These are phyloP conservation scores for Baorangia bicolor DNA, from an alignment of 768 basidiomycete genomes.

Conservation along the genomic window DNA sequence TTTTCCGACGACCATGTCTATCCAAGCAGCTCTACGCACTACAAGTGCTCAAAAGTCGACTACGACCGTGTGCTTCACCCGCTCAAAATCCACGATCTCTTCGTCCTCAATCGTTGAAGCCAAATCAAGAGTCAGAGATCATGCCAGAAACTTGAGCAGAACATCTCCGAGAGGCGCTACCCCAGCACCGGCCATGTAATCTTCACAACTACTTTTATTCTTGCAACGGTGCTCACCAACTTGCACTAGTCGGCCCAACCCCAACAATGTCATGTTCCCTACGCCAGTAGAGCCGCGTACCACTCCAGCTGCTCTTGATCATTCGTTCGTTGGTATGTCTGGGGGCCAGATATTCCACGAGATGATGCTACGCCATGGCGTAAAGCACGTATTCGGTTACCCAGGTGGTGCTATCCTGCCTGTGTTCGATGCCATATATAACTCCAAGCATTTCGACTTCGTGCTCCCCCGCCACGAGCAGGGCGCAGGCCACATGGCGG, in stretches of 20 bases:
- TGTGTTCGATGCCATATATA: constrained; percentile 99
- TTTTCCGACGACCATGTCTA: constrained; percentile 38
- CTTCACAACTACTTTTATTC: not conserved
- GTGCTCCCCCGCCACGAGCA: constrained; percentile 96
- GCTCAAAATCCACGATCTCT: constrained; percentile 52
- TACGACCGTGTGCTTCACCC: constrained; percentile 35
- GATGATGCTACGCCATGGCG: constrained; percentile 97
- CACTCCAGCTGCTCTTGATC: constrained; percentile 58
- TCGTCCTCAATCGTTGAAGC: constrained; percentile 67
- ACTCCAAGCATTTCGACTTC: constrained; percentile 93
- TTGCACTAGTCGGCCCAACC: constrained; percentile 52
- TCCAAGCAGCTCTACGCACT: constrained; percentile 44
- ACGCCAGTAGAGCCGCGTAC: constrained; percentile 37
- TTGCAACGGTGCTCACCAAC: constrained; percentile 38
- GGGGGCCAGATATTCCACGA: constrained; percentile 99
- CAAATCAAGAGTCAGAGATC: constrained; percentile 76
- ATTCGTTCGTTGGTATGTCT: constrained; percentile 89
- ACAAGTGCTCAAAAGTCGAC: constrained; percentile 39
- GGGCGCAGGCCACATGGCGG: constrained; percentile 98
- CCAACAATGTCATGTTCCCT: constrained; percentile 37
- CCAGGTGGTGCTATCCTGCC: constrained; percentile 98
- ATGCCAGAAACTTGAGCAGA: constrained; percentile 73
- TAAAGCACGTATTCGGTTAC: constrained; percentile 97
- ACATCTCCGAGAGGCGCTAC: constrained; percentile 59
- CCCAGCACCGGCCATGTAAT: constrained; percentile 63